Base-by-base conservation (phyloP, 1,284 basidiomycete genomes). In the Microbotryum saponariae region DNA sequence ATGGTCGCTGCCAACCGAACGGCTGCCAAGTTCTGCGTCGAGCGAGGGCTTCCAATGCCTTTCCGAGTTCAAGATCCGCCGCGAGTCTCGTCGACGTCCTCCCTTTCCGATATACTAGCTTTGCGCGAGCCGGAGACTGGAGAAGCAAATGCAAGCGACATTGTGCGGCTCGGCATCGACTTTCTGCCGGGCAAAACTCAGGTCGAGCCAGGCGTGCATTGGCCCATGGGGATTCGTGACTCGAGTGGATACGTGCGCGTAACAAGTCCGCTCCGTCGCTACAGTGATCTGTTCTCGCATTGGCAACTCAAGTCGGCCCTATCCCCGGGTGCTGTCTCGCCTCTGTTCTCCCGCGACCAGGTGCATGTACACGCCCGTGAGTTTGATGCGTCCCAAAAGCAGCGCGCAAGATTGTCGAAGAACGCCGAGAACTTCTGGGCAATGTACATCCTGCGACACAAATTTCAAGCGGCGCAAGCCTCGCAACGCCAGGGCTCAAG, bases 291-390 rank as follows among this genome's bases (percentile, higher is more conserved):
- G 69, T 73, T 96, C 6, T 78, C 79, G 10, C 96, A 98, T 77
- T 99, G 92, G 91, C 93, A 97, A 75, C 83, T 99, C 75, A 94
- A 97, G 74, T 79, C 85, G 54, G 82, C 82, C 3, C 76, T 97
- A 1, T 73, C 75, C 20, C 61, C 59, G 6, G 1, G 50, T 6
- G 37, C 57, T n/a, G 21, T 56, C 9, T 4, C 16, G 7, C 27
- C 47, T 8, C 1, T 6, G 3, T 59, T 60, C 44, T 21, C 44
- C 5, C 49, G 46, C 6, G 3, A 47, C 2, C 46, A 52, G 3
- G 62, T 67, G 7, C 33, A 46, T 6, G 7, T 46, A 0, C 51
- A 59, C 47, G 61, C 67, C 29, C 27, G 54, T 42, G 51, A 54
- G 7, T 61, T 61, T 29, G 56, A 60, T 37, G 56, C 45, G 2